Percentiles rank a stretch among this genome's conserved stretches.
phyloP scores from a whole-genome alignment of 805 yeast species.

The Yamadazyma paraphyllophila region DNA sequence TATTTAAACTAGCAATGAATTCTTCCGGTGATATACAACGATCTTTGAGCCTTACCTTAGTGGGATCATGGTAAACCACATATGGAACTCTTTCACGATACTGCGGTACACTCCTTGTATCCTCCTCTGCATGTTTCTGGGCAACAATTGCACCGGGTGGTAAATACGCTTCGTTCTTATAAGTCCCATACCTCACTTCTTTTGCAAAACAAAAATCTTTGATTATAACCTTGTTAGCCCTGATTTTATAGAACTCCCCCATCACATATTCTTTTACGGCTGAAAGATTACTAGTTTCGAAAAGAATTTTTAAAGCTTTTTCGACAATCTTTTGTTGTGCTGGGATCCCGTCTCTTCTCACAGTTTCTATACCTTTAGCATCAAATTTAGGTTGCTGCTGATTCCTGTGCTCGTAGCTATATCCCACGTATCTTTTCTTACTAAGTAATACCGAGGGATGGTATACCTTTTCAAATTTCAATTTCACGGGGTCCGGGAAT shows the following conservation, averaged over 20 bases:
- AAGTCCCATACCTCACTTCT: constrained; percentile 82
- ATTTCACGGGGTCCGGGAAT: constrained; percentile 77
- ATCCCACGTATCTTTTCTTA: constrained; percentile 91
- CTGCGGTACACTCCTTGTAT: constrained; percentile 78
- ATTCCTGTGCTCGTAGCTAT: constrained; percentile 59
- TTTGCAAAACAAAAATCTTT: constrained; percentile 91
- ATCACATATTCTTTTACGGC: constrained; percentile 63
- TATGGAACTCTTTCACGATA: constrained; percentile 87
- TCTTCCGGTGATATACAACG: constrained; percentile 79
- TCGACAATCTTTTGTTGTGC: constrained; percentile 86
- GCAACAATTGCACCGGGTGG: constrained; percentile 94
- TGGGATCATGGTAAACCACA: constrained; percentile 59
- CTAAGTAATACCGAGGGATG: constrained; percentile 76
- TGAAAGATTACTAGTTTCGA: constrained; percentile 71
- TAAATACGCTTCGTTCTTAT: constrained; percentile 64
- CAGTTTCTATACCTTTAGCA: constrained; percentile 96
- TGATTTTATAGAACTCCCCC: constrained; percentile 64
- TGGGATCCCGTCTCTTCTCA: constrained; percentile 91
- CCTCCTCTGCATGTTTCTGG: constrained; percentile 57
- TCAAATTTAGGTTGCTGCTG: constrained; percentile 71
- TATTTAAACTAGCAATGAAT: constrained; percentile 42
- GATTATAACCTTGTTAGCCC: constrained; percentile 59
- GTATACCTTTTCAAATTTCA: constrained; percentile 92
- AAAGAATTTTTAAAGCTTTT: constrained; percentile 61
- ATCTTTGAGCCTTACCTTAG: constrained; percentile 65